These are phyloP conservation scores for Fusarium xyrophilum DNA, from an alignment of 2,329 filamentous ascomycete species.

Conservation along the genomic window DNA sequence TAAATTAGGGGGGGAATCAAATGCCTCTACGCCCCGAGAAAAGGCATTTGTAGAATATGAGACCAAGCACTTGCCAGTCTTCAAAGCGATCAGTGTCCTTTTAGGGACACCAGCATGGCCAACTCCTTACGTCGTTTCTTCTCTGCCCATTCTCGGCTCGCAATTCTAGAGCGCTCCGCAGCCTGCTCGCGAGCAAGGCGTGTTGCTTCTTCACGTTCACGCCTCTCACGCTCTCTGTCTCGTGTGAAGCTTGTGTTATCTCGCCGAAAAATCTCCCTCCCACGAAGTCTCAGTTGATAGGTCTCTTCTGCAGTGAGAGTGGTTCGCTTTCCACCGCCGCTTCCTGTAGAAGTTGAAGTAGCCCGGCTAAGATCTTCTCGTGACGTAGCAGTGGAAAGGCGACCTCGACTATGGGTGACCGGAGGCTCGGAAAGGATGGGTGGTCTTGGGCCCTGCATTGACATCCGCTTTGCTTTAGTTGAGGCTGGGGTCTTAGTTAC, in stretches of 20 bases:
- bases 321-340: slow-evolving; percentile 54
- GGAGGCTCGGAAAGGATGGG: slow-evolving; percentile 10
- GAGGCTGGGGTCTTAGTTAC: slow-evolving; percentile 22
- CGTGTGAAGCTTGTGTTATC: slow-evolving; percentile 55
- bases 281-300: slow-evolving; percentile 59
- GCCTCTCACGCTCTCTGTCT: slow-evolving; percentile 60
- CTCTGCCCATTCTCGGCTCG: slow-evolving; percentile 69
- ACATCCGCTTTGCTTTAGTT: slow-evolving; percentile 38
- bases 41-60: neutral
- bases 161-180: slow-evolving; percentile 65
- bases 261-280: slow-evolving; percentile 60
- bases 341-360: slow-evolving; percentile 56
- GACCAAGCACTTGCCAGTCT: neutral
- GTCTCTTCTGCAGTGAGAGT: slow-evolving; percentile 59
- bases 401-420: slow-evolving; percentile 38
- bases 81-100: neutral
- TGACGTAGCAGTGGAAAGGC: slow-evolving; percentile 36
- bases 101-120: slow-evolving; percentile 28
- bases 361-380: slow-evolving; percentile 47
- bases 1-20: neutral
- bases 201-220: slow-evolving; percentile 61
- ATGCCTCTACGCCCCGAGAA: neutral
- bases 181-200: slow-evolving; percentile 65
- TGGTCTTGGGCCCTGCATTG: slow-evolving; percentile 25
- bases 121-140: slow-evolving; percentile 57